Conservation (phyloP, 2,329 filamentous ascomycete species). For the Neoscytalidium dimidiatum region DNA sequence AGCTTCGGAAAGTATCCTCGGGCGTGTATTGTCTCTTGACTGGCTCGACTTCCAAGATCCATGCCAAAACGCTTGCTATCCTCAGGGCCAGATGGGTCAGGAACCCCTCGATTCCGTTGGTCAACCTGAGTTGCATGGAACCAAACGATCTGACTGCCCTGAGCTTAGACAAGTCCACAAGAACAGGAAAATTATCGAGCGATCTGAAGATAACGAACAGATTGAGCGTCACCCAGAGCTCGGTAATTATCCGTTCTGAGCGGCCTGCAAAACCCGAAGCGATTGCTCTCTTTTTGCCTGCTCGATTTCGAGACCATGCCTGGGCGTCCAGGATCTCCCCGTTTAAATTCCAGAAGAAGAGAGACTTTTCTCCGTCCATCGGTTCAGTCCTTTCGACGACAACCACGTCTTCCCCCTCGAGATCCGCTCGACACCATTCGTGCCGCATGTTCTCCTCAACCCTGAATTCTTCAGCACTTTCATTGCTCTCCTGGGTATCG, state of each 20-base stretch:
- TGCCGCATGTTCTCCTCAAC: constrained; percentile 44
- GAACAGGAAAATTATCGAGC: constrained; percentile 36
- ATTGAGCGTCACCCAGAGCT: constrained; percentile 27
- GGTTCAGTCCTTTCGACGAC: constrained; percentile 53
- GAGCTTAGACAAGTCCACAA: constrained; percentile 21
- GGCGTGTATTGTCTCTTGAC: background rate
- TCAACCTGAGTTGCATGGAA: background rate
- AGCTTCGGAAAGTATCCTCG: background rate
- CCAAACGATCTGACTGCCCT: no score
- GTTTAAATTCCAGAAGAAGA: constrained; percentile 56
- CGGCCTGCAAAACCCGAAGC: no score
- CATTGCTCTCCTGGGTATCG: background rate
- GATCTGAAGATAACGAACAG: constrained; percentile 32
- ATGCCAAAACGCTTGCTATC: background rate
- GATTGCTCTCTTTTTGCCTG: background rate
- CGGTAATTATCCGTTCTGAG: background rate
- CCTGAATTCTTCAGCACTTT: constrained; percentile 30
- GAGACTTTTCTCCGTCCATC: constrained; percentile 46
- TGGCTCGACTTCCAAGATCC: background rate
- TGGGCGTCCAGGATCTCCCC: constrained; percentile 38
- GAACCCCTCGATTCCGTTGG: background rate
- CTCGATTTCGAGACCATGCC: background rate
- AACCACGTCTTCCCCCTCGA: constrained; percentile 37
- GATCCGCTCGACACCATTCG: constrained; percentile 48
- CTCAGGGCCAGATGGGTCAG: background rate